A percentile compares a stretch with the other conserved stretches of the same genome.
phyloP scores from a whole-genome alignment of 1,284 basidiomycete species.

The Apiotrichum mycotoxinovorans region DNA sequence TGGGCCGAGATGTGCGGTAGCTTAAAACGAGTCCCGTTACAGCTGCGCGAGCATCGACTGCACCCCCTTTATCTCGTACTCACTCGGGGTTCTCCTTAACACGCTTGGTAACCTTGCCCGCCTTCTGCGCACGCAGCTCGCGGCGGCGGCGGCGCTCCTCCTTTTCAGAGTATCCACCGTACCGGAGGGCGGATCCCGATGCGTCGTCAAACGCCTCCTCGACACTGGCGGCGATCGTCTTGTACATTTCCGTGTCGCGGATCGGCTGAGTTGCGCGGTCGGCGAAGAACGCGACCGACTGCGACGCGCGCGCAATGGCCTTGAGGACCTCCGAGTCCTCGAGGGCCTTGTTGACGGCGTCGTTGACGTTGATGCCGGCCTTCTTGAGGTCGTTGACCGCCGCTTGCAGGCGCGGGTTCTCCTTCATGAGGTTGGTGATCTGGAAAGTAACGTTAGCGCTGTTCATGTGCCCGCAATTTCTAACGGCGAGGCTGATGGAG shows the following conservation, averaged over 20 bases:
- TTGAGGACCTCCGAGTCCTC: conserved; percentile 86
- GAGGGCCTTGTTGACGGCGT: conserved; percentile 86
- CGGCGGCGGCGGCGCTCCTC: conserved; percentile 74
- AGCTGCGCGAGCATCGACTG: not conserved
- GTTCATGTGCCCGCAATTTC: not conserved
- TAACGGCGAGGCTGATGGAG: too few relatives aligned
- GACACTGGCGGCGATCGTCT: conserved; percentile 80
- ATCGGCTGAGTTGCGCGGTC: conserved; percentile 85
- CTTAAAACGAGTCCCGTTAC: too few relatives aligned
- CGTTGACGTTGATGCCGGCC: conserved; percentile 84
- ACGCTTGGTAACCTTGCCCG: conserved; percentile 62
- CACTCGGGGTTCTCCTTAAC: conserved; percentile 74
- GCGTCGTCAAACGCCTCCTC: conserved; percentile 92
- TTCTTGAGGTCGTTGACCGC: conserved; percentile 88
- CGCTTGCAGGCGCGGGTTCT: conserved; percentile 85
- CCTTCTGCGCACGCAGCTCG: conserved; percentile 72
- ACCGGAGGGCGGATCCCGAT: conserved; percentile 58
- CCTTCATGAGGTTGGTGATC: conserved; percentile 90
- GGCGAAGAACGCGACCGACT: conserved; percentile 68
- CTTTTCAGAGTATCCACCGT: conserved; percentile 91
- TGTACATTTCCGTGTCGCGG: conserved; percentile 92
- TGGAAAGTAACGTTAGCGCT: conserved; percentile 41
- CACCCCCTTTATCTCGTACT: conserved; percentile 40
- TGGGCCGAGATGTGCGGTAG: too few relatives aligned
- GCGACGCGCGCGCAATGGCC: conserved; percentile 70